Conservation (phyloP, 345 rosid genomes). For the Turritis glabra region DNA sequence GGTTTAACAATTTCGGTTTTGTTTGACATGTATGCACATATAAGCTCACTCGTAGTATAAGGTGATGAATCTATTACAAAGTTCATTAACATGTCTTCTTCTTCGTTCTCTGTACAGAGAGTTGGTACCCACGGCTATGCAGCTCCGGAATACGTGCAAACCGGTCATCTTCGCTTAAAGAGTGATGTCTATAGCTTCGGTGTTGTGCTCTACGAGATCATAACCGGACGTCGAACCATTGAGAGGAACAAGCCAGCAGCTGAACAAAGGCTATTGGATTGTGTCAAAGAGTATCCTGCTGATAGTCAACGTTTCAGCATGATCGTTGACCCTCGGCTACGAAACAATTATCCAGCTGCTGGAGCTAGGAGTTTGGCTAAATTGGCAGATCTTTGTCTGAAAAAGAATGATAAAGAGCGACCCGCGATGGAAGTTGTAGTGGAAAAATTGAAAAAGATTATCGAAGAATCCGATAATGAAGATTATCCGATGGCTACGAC, state of each 20-base stretch:
- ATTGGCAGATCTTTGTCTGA: conserved; percentile 70
- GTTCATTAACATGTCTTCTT: neutral
- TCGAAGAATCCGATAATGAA: conserved; percentile 40
- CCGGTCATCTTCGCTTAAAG: conserved; percentile 72
- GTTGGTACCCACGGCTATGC: conserved; percentile 93
- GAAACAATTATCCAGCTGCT: conserved; percentile 48
- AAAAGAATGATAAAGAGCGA: conserved; percentile 63
- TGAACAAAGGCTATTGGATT: conserved; percentile 68
- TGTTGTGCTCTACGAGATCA: conserved; percentile 78
- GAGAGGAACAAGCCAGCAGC: conserved; percentile 66
- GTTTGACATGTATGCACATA: neutral
- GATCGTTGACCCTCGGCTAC: conserved; percentile 71
- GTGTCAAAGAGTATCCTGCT: conserved; percentile 74
- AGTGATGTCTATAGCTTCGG: conserved; percentile 95
- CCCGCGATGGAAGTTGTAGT: conserved; percentile 71
- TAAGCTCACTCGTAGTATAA: neutral
- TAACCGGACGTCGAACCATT: conserved; percentile 72
- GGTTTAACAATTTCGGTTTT: neutral
- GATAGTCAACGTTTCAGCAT: conserved; percentile 58
- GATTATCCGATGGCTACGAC: neutral
- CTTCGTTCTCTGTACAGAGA: conserved; percentile 44
- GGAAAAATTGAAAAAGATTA: conserved; percentile 53
- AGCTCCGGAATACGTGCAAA: conserved; percentile 84
- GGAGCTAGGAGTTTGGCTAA: conserved; percentile 66
- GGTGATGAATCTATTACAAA: neutral